Evolutionary conservation across 441 rosid genomes (phyloP).

Genomic region (Erysimum cheiri): DNA sequence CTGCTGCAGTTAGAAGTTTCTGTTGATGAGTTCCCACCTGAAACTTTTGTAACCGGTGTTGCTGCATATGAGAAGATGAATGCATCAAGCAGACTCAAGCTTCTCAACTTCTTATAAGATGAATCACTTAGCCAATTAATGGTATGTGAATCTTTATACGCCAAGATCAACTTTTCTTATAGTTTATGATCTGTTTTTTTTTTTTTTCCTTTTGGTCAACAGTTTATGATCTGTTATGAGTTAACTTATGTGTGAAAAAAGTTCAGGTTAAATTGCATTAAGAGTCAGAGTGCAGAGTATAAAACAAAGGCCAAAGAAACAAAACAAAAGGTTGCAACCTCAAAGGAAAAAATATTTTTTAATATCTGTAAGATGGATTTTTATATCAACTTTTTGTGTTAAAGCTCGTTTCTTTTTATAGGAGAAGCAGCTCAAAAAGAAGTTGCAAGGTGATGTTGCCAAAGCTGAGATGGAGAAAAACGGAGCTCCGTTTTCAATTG

Average conservation of each 20-base stretch:
- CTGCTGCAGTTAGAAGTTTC: constrained; percentile 44
- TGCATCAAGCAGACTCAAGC: constrained; percentile 61
- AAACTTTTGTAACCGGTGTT: constrained; percentile 38
- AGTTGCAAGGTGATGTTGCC: constrained; percentile 61
- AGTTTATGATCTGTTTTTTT: no score
- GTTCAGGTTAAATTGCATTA: constrained; percentile 43
- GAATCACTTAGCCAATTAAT: constrained; percentile 60
- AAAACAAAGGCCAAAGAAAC: constrained; percentile 22
- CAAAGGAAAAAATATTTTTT: constrained; percentile 60
- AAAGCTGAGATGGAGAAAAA: constrained; percentile 57
- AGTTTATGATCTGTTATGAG: not conserved
- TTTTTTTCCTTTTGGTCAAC: no score
- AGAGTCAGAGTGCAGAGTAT: not conserved
- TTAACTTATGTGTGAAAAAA: not conserved
- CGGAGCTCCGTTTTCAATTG: constrained; percentile 57
- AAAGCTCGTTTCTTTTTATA: constrained; percentile 36
- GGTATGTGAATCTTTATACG: constrained; percentile 44
- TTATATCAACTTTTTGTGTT: not conserved
- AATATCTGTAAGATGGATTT: not conserved
- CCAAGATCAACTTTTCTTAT: constrained; percentile 1
- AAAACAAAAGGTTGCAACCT: not conserved
- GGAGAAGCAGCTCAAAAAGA: constrained; percentile 67
- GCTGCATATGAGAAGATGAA: constrained; percentile 57
- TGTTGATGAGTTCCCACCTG: constrained; percentile 49
- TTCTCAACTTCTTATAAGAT: constrained; percentile 80